phyloP scores from a whole-genome alignment of 202 grass and related monocot genomes.

The Tripidium arundinaceum region DNA sequence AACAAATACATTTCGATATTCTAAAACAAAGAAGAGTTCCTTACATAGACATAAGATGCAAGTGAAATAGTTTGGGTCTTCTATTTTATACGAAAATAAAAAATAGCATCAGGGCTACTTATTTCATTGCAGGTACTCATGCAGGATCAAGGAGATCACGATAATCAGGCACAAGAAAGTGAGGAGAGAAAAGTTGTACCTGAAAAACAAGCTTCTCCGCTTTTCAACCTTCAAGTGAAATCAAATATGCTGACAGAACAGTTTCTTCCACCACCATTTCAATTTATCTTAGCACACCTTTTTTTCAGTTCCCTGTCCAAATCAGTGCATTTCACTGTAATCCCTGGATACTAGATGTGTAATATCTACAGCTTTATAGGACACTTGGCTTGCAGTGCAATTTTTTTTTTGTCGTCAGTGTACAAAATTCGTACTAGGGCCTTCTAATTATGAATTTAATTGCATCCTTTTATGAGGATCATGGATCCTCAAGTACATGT shows the following conservation, averaged over 20 bases:
- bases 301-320: conserved; percentile 11
- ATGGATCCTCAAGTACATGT: not conserved
- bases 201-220: conserved; percentile 89
- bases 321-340: conserved; percentile 32
- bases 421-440: conserved; percentile 14
- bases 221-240: conserved; percentile 96
- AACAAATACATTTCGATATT: too few species aligned
- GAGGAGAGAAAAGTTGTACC: conserved; percentile 88
- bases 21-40: too few species aligned
- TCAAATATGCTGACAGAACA: conserved; percentile 6
- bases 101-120: too few species aligned
- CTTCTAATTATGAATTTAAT: conserved; percentile 5
- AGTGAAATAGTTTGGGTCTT: too few species aligned
- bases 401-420: not conserved
- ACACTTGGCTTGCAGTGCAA: conserved; percentile 11
- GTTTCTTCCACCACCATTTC: conserved; percentile 30
- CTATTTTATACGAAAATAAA: too few species aligned
- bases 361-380: conserved; percentile 27
- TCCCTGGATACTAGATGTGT: conserved; percentile 8
- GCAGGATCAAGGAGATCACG: conserved; percentile 95
- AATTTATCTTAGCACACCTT: conserved; percentile 16
- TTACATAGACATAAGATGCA: too few species aligned
- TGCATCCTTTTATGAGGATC: conserved; percentile 10
- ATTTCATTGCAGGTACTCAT: conserved; percentile 69
- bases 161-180: conserved; percentile 93